A percentile compares a stretch with the other conserved stretches of the same genome.
Evolutionary conservation across 2,329 filamentous ascomycete species (phyloP).

Genomic region (Fusarium mexicanum): DNA sequence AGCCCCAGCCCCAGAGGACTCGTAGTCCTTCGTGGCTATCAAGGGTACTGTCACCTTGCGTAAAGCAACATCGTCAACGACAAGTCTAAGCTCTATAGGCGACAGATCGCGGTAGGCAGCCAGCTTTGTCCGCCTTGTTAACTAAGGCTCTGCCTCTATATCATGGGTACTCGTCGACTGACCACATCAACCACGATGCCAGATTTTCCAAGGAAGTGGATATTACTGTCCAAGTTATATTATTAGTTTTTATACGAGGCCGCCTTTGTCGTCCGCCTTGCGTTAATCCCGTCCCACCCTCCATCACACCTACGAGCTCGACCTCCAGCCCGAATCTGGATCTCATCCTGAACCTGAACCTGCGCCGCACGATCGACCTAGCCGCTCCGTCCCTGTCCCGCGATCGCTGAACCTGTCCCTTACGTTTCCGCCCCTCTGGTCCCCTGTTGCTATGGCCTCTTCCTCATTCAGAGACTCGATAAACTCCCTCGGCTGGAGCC

Average conservation of each 20-base stretch:
- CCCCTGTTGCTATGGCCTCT: slow-evolving; percentile 74
- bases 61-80: slow-evolving; percentile 35
- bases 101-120: slow-evolving; percentile 19
- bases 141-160: slow-evolving; percentile 31
- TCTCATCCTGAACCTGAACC: slow-evolving; percentile 32
- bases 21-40: slow-evolving; percentile 24
- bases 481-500: slow-evolving; percentile 94
- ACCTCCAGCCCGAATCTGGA: slow-evolving; percentile 33
- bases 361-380: slow-evolving; percentile 41
- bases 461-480: slow-evolving; percentile 92
- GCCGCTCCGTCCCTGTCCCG: slow-evolving; percentile 38
- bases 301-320: slow-evolving; percentile 35
- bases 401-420: slow-evolving; percentile 28
- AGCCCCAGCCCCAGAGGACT: slow-evolving; percentile 27
- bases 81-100: slow-evolving; percentile 5
- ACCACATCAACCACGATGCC: slow-evolving; percentile 26
- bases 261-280: slow-evolving; percentile 3
- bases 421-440: slow-evolving; percentile 31
- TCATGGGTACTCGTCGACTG: slow-evolving; percentile 37
- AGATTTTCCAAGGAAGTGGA: slow-evolving; percentile 25
- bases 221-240: slow-evolving; percentile 8
- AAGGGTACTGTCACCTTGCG: slow-evolving; percentile 20
- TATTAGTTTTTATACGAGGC: slow-evolving; percentile 28
- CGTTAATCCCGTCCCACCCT: slow-evolving; percentile 33
- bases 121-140: slow-evolving; percentile 7